Base-by-base conservation (phyloP, 2,329 filamentous ascomycete genomes). In the Hyphodiscus sp. region DNA sequence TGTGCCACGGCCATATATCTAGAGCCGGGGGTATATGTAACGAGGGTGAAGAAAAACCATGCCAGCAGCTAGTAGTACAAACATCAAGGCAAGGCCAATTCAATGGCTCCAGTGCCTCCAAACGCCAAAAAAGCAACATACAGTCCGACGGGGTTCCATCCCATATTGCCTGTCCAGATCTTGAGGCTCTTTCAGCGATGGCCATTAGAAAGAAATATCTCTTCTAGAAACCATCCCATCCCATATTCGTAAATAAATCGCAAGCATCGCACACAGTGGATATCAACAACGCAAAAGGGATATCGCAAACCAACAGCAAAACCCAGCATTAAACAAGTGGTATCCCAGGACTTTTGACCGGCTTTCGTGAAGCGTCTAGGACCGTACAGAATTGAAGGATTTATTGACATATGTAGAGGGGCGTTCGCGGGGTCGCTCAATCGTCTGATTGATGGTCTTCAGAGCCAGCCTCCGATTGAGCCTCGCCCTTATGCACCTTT, bases 401-500 rank as follows among this genome's bases (percentile, higher is more conserved):
- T n/a, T 52, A 52, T 52, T 19, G 30, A 52, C 50, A 52, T 44
- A 38, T n/a, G 16, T 42, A 42, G 33, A 41, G 20, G 20, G 43
- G 49, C 33, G 20, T 20, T 50, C n/a, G 23, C 41, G 20, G 43
- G 29, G 16, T 51, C 42, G 19, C 43, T 9, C 23, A 43, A 48
- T 67, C 82, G 55, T 83, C 80, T 1, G 81, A 84, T 52, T 83
- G 65, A 54, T 68, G 67, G 42, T 82, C 80, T 62, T 85, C 81
- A 6, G 81, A 85, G 26, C 81, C 82, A 23, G 80, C 77, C 60
- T 85, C 82, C 2, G 82, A 85, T 46, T 75, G 78, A 10, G 77
- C 72, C 48, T 89, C 86, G 64, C 86, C 85, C 73, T 91, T 94
- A 78, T 99, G 94, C 47, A 97, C 92, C 74, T 97, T 97, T 68